Evolutionary conservation across 371 early-diverging fungal genomes (phyloP), one percentile per base, ranked within the genome.

Genomic region (Mortierella sp.): DNA sequence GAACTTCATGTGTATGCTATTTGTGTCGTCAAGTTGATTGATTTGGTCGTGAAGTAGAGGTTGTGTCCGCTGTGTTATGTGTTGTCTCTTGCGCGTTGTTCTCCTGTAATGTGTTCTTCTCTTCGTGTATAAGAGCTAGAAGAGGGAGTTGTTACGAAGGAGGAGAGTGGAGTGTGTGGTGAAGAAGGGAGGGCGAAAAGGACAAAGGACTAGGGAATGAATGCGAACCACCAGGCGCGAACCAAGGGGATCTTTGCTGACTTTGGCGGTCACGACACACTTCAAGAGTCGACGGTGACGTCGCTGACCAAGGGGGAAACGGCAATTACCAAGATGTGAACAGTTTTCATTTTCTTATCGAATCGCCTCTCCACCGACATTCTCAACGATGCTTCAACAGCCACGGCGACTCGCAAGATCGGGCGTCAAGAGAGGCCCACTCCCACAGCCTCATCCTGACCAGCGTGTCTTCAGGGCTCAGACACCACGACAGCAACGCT

Each of bases 371-470:
- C 71, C 11, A 1, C 7, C 27, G 18, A 32, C 72, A 48, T 41
- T 41, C 38, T 6, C 7, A 29, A 38, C n/a, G 65, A 82, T 85
- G 82, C 71, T 82, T 4, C 82, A 85, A n/a, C 86, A 85, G 75
- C 77, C 82, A 48, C 55, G 82, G 10, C 76, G 82, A 77, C 79
- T 85, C 7, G 77, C 82, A 44, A 63, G 82, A 55, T 79, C 86
- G 65, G 72, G 86, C 4, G 75, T 77, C 48, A 77, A 76, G 44
- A 70, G 81, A 51, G 82, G 79, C 21, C 27, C 65, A 46, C 72
- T 51, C 27, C 75, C 75, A 3, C 78, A 76, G 16, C 71, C 79
- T 43, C 65, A 49, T 14, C 76, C 55, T 21, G 78, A 71, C n/a
- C 78, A 81, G 43, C 78, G 76, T 16, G 71, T 75, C 49, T 76